Evolutionary conservation across 176 grass and related monocot species (phyloP).

Genomic region (Melocanna baccifera): DNA sequence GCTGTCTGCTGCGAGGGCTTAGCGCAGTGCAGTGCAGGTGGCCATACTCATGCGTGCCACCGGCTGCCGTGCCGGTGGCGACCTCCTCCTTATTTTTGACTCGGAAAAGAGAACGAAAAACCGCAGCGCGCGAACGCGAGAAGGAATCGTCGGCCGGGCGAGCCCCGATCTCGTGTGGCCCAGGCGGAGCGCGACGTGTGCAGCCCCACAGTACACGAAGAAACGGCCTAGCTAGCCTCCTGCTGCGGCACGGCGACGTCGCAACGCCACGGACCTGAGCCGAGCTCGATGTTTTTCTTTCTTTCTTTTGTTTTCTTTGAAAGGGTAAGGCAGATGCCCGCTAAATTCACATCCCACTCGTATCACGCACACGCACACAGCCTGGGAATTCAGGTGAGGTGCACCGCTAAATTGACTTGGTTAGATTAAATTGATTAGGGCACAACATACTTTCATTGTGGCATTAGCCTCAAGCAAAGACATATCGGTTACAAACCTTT

Average conservation of each 20-base stretch:
- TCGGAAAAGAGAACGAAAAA: neutral
- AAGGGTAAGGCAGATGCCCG: too few species aligned
- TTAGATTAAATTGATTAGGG: too few species aligned
- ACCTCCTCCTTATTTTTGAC: neutral
- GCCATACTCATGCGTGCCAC: neutral
- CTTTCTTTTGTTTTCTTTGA: too few species aligned
- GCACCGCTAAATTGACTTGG: too few species aligned
- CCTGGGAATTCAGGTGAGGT: too few species aligned
- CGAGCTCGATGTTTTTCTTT: too few species aligned
- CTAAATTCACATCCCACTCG: too few species aligned
- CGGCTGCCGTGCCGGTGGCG: neutral
- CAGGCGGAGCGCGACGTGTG: neutral
- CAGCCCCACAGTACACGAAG: neutral
- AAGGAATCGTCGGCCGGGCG: neutral
- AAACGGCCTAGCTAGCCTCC: neutral
- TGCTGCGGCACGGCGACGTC: neutral
- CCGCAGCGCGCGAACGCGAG: neutral
- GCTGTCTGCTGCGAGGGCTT: neutral
- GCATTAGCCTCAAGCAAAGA: too few species aligned
- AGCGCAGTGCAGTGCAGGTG: neutral
- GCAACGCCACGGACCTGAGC: neutral
- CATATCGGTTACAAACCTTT: too few species aligned
- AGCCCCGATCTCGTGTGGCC: neutral
- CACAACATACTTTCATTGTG: too few species aligned
- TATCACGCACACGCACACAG: too few species aligned